Percentiles rank a stretch among this genome's conserved stretches.
Conservation (phyloP, 1,284 basidiomycete species). For the Pulveroboletus ridleyi region DNA sequence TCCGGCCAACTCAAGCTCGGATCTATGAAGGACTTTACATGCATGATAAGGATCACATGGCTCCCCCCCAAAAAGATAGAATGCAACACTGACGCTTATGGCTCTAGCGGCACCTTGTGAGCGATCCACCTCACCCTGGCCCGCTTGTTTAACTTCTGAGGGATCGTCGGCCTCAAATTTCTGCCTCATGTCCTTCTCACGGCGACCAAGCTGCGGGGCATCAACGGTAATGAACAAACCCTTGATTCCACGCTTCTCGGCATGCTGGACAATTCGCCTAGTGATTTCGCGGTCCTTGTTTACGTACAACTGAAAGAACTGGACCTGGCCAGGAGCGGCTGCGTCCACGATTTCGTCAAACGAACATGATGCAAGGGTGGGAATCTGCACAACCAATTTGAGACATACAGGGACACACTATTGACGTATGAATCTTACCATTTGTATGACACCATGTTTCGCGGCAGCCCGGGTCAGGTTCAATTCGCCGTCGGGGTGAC, state of each 20-base stretch:
- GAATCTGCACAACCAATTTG: constrained; percentile 59
- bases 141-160: constrained; percentile 64
- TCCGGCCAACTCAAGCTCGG: constrained; percentile 90
- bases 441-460: constrained; percentile 84
- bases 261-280: constrained; percentile 84
- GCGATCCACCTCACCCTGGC: constrained; percentile 73
- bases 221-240: constrained; percentile 93
- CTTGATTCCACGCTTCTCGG: constrained; percentile 86
- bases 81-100: constrained; percentile 72
- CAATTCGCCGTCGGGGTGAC: constrained; percentile 92
- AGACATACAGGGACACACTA: neutral
- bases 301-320: constrained; percentile 86
- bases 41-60: constrained; percentile 9
- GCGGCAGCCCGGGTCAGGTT: constrained; percentile 87
- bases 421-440: constrained; percentile 55
- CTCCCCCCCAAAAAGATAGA: neutral
- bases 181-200: constrained; percentile 96
- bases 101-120: constrained; percentile 94
- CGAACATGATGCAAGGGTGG: constrained; percentile 87
- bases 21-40: constrained; percentile 91
- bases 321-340: constrained; percentile 74
- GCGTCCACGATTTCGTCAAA: constrained; percentile 93
- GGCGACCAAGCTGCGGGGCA: constrained; percentile 89
- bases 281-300: constrained; percentile 87
- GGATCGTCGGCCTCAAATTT: constrained; percentile 92